Percentiles rank a stretch among this genome's conserved stretches.
Evolutionary conservation across 805 yeast genomes (phyloP).

Genomic region (Zygosaccharomyces rouxii): DNA sequence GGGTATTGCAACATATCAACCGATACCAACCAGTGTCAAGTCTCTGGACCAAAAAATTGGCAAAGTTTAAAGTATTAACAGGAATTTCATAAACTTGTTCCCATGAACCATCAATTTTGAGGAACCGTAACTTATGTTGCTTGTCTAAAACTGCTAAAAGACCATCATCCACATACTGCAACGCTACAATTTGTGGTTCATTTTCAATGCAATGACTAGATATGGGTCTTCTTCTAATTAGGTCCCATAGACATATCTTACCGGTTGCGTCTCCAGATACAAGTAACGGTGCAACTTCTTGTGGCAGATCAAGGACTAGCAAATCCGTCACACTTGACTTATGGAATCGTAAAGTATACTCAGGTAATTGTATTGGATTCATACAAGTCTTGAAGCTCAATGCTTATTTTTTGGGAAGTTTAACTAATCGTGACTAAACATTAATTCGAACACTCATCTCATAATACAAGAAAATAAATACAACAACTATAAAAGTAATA

Average conservation of each 20-base stretch:
- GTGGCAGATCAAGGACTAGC: slow-evolving; percentile 6
- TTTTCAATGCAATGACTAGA: slow-evolving; percentile 6
- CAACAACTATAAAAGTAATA: background rate
- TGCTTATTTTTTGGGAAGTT: background rate
- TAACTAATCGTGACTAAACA: background rate
- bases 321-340: slow-evolving; percentile 19
- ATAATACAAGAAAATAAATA: background rate
- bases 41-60: slow-evolving; percentile 23
- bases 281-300: slow-evolving; percentile 14
- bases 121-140: slow-evolving; percentile 27
- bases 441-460: background rate
- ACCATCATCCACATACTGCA: slow-evolving; percentile 13
- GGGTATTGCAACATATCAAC: slow-evolving; percentile 31
- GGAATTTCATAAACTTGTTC: slow-evolving; percentile 25
- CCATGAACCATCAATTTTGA: slow-evolving; percentile 8
- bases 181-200: slow-evolving; percentile 17
- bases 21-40: slow-evolving; percentile 10
- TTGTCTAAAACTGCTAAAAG: slow-evolving; percentile 22
- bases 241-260: slow-evolving; percentile 25
- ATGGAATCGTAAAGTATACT: slow-evolving; percentile 22
- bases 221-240: slow-evolving; percentile 28
- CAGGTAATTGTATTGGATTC: slow-evolving; percentile 10
- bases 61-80: slow-evolving; percentile 34
- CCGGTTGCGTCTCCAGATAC: slow-evolving; percentile 31
- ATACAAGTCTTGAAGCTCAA: background rate